Evolutionary conservation across 176 grass and related monocot species (phyloP).

Genomic region (Lolium rigidum): DNA sequence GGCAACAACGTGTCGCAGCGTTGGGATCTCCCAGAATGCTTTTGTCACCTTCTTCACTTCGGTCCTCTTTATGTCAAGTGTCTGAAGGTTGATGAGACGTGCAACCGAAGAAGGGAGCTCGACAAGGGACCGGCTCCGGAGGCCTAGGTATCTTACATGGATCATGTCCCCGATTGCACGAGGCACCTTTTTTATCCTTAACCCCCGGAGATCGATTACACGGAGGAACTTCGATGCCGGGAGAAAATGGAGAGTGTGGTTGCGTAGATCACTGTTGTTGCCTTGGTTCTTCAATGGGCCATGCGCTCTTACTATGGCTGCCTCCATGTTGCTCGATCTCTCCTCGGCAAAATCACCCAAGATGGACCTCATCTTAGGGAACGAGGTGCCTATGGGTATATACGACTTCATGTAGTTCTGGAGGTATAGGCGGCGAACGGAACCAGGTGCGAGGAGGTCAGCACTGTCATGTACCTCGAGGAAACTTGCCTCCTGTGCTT

Average conservation of each 20-base stretch:
- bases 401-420: slow-evolving; percentile 46
- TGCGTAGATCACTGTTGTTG: not conserved
- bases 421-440: slow-evolving; percentile 33
- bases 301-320: not conserved
- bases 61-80: slow-evolving; percentile 46
- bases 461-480: slow-evolving; percentile 41
- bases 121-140: slow-evolving; percentile 15
- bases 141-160: slow-evolving; percentile 45
- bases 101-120: slow-evolving; percentile 37
- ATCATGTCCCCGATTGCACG: slow-evolving; percentile 40
- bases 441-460: slow-evolving; percentile 26
- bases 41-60: not conserved
- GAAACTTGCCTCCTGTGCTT: slow-evolving; percentile 49
- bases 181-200: slow-evolving; percentile 33
- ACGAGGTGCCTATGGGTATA: slow-evolving; percentile 30
- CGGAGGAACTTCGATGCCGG: slow-evolving; percentile 43
- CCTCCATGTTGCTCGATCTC: not conserved
- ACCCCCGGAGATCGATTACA: slow-evolving; percentile 42
- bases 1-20: slow-evolving; percentile 36
- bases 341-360: slow-evolving; percentile 49
- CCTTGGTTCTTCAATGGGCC: not conserved
- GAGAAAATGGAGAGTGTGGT: slow-evolving; percentile 5
- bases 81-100: slow-evolving; percentile 53
- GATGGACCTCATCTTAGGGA: slow-evolving; percentile 48
- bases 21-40: slow-evolving; percentile 48